Base-by-base conservation (phyloP, 768 basidiomycete genomes). In the Boletus barrowsii region DNA sequence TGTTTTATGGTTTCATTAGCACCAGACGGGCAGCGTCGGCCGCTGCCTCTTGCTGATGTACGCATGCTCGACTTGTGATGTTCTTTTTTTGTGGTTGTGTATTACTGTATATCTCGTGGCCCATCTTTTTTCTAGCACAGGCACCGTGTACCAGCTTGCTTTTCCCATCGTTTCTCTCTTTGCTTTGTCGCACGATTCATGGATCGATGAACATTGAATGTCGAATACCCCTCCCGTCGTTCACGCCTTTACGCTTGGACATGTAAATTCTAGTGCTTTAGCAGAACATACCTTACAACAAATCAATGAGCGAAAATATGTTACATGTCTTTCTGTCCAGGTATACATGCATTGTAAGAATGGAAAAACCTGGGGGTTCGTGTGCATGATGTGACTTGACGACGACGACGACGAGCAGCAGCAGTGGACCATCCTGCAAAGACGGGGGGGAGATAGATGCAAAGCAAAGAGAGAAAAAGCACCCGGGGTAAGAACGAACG, bases 11-110 rank as follows among this genome's bases (percentile, higher is more conserved):
- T 30, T 7, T 73, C 63, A 72, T 35, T 9, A 74, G 72, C 62
- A 53, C 66, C 60, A 32, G 63, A 54, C 60, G 73, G 65, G 57
- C 68, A 63, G 55, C 73, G 66, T 42, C 62, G 62, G 43, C 73
- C 62, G 32, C 55, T 67, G 42, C 66, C 62, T 10, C 62, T 73
- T 14, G 63, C 62, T 5, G 66, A 72, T 44, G 57, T 49, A 10
- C 70, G 72, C 15, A 72, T 73, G 67, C 60, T 70, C 30, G 63
- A 71, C 14, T 46, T 67, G 53, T 69, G 47, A 64, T 46, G 15
- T 10, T 37, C 41, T 29, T 41, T 18, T 40, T 35, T 14, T 15
- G 20, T 54, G 26, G 7, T 32, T 18, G 17, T 39, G 18, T 36
- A 22, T 24, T 60, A 4, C 7, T 44, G 37, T 43, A 22, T 32